Evolutionary conservation across 2,329 filamentous ascomycete species (phyloP).

Genomic region (Periglandula ipomoeae): DNA sequence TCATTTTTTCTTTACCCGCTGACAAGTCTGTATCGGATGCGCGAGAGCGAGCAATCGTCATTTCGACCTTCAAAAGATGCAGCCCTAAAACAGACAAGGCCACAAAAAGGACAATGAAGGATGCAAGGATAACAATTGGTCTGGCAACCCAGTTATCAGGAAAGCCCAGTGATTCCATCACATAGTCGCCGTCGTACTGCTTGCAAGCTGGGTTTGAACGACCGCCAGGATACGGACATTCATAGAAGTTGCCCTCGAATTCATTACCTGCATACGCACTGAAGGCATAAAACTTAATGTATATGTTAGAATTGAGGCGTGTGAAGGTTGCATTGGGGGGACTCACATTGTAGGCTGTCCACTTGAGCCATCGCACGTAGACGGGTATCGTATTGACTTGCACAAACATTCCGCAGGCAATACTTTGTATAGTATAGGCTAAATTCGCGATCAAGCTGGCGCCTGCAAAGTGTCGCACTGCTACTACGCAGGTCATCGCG

Average conservation of each 20-base stretch:
- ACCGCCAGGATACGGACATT: constrained; percentile 58
- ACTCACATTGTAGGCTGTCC: constrained; percentile 27
- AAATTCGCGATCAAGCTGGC: constrained; percentile 66
- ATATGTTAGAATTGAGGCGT: constrained; percentile 11
- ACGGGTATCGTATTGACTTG: constrained; percentile 64
- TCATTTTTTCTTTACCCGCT: constrained; percentile 62
- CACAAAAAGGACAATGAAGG: constrained; percentile 56
- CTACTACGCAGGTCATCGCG: constrained; percentile 57
- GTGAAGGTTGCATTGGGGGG: not conserved
- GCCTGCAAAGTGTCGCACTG: constrained; percentile 58
- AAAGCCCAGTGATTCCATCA: constrained; percentile 61
- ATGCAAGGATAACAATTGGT: constrained; percentile 54
- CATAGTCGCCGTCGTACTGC: constrained; percentile 59
- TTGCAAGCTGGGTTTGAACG: constrained; percentile 54
- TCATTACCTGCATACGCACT: constrained; percentile 65
- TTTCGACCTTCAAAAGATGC: constrained; percentile 55
- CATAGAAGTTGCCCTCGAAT: constrained; percentile 62
- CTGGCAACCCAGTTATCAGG: constrained; percentile 57
- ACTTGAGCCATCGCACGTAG: constrained; percentile 73
- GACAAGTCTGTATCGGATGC: constrained; percentile 52
- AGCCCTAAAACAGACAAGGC: constrained; percentile 51
- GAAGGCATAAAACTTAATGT: constrained; percentile 55
- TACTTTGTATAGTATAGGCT: constrained; percentile 62
- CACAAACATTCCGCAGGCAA: constrained; percentile 70
- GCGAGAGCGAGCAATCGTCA: constrained; percentile 58